Conservation (phyloP, 2,329 filamentous ascomycete genomes). For the Metarhizium robertsii region DNA sequence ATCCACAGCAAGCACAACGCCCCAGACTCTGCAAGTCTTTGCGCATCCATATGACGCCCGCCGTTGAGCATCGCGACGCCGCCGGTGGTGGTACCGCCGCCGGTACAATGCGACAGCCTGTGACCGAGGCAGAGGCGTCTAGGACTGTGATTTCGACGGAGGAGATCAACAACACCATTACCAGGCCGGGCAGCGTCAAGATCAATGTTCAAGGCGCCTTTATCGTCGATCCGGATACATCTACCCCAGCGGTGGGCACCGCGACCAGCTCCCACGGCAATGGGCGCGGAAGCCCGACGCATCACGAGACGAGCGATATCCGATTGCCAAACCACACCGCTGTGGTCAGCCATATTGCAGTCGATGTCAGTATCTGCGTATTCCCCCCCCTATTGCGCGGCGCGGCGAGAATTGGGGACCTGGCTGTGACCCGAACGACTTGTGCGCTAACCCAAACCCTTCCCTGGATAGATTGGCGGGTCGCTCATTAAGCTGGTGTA, state of each 20-base stretch:
- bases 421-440: not conserved
- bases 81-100: conserved; percentile 1
- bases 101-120: not conserved
- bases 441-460: not conserved
- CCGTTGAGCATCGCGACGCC: conserved; percentile 5
- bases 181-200: conserved; percentile 62
- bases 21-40: not conserved
- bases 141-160: conserved; percentile 38
- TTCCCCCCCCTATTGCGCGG: not conserved
- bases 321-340: conserved; percentile 92
- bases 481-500: conserved; percentile 95
- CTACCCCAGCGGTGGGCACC: conserved; percentile 35
- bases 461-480: conserved; percentile 66
- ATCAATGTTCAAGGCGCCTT: conserved; percentile 97
- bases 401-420: too few relatives aligned
- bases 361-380: conserved; percentile 60
- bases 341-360: conserved; percentile 91
- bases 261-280: conserved; percentile 19
- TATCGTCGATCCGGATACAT: conserved; percentile 76
- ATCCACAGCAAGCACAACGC: not conserved
- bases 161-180: conserved; percentile 50
- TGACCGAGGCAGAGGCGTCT: conserved; percentile 1
- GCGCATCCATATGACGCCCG: conserved; percentile 6
- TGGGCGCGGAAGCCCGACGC: conserved; percentile 37
- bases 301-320: conserved; percentile 79